Evolutionary conservation across 257 asterid genomes (phyloP), one percentile per base, ranked within the genome.

Genomic region (Lantana camara): DNA sequence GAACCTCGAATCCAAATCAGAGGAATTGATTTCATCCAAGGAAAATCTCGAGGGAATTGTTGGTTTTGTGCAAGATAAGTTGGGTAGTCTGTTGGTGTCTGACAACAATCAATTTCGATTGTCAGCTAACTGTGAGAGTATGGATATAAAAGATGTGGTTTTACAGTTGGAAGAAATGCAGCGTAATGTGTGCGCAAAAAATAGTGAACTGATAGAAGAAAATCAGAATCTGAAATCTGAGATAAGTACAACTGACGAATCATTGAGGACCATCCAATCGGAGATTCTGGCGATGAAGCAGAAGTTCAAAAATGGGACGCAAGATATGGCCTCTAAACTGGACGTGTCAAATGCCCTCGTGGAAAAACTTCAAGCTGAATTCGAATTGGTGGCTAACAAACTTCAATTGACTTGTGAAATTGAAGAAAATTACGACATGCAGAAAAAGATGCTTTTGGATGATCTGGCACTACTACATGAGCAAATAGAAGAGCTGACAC

Each of bases 151-250:
- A 67, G 88, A 82, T 56, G 72, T 68, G 40, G 40, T 85, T 68
- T 52, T 72, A 75, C 82, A 57, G 76, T 80, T 90, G 21, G 96
- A 86, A 76, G 81, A 90, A 73, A 77, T 86, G 62, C 96, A 85
- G 74, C 73, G 63, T 49, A 73, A 63, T 66, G 75, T 69, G 19
- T 74, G 75, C 15, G 63, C 54, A 63, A 80, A 75, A 78, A 80
- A 79, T 59, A 50, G 55, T 65, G 82, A 69, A 60, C 73, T 94
- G 71, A 69, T 74, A 64, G 90, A 83, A 67, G 96, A 94, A 77
- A 94, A 90, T 51, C 79, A 56, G 48, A 74, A 51, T 66, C 83
- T 90, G 3, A 78, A 78, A 70, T 62, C 70, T 63, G 95, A 88
- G 80, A 87, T 67, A 71, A 79, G 50, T 58, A 23, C 48, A 57